A percentile compares a stretch with the other conserved stretches of the same genome.
Conservation (phyloP, 441 rosid species). For the Cnidoscolus chayamansa region DNA sequence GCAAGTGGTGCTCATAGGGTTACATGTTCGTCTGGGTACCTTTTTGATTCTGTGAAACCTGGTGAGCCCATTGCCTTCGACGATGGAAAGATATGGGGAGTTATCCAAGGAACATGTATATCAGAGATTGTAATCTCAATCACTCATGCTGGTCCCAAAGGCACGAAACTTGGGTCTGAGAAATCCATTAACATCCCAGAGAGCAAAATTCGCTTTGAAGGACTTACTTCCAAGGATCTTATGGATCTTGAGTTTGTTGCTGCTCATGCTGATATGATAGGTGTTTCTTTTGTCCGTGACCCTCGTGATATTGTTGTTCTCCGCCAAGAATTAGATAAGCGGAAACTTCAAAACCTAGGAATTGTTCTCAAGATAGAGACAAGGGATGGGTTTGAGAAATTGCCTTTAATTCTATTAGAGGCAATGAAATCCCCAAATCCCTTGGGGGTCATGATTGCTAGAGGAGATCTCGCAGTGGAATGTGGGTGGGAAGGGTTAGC, state of each 20-base stretch:
- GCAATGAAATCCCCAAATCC: conserved; percentile 65
- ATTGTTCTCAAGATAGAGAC: conserved; percentile 64
- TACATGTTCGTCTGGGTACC: conserved; percentile 57
- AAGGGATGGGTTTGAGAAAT: conserved; percentile 49
- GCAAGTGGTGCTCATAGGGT: conserved; percentile 44
- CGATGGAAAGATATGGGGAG: conserved; percentile 70
- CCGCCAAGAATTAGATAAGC: conserved; percentile 51
- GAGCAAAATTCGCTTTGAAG: conserved; percentile 53
- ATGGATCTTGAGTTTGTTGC: conserved; percentile 60
- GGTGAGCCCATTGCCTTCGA: conserved; percentile 66
- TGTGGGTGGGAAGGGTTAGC: conserved; percentile 80
- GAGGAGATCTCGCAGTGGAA: conserved; percentile 81
- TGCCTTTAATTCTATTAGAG: conserved; percentile 53
- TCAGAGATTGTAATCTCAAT: conserved; percentile 61
- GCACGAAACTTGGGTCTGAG: conserved; percentile 67
- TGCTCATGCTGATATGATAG: conserved; percentile 67
- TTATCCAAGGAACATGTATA: conserved; percentile 49
- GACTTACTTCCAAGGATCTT: conserved; percentile 68
- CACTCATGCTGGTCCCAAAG: conserved; percentile 55
- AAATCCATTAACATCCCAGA: conserved; percentile 68
- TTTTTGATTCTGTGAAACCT: conserved; percentile 61
- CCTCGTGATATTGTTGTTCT: conserved; percentile 48
- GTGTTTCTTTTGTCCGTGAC: conserved; percentile 58
- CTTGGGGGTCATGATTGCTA: conserved; percentile 65
- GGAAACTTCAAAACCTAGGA: conserved; percentile 47